phyloP scores from a whole-genome alignment of 2,329 filamentous ascomycete genomes.

The Venturia pyrina region DNA sequence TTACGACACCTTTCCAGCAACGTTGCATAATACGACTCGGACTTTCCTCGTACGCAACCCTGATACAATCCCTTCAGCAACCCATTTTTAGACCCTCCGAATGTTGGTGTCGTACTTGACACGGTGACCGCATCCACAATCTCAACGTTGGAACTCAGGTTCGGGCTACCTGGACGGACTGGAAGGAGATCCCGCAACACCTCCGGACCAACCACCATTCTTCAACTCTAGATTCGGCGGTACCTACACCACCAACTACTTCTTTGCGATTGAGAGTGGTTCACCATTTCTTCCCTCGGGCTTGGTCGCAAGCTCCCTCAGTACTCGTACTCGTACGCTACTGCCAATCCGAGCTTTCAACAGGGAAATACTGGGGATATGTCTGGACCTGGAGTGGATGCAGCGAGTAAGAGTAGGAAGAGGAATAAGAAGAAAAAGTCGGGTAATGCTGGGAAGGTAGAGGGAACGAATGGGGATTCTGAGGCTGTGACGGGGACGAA shows the following conservation, averaged over 20 bases:
- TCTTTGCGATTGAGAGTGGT: neutral
- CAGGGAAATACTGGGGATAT: neutral
- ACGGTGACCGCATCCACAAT: neutral
- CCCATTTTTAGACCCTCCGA: neutral
- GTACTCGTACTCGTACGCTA: neutral
- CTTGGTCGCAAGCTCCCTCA: neutral
- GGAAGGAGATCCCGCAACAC: neutral
- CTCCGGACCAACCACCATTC: neutral
- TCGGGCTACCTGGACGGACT: neutral
- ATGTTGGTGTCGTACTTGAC: neutral
- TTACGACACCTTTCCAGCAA: neutral
- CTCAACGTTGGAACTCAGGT: neutral
- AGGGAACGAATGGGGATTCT: slow-evolving; percentile 18
- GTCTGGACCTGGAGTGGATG: neutral
- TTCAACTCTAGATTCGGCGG: neutral
- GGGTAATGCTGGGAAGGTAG: slow-evolving; percentile 14
- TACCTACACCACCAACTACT: too few relatives aligned
- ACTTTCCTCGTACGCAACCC: neutral
- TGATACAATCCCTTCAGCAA: neutral
- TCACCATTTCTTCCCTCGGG: slow-evolving; percentile 1
- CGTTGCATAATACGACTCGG: neutral
- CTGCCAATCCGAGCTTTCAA: neutral
- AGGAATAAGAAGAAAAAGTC: slow-evolving; percentile 32
- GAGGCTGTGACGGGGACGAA: slow-evolving; percentile 25
- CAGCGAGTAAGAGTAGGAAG: slow-evolving; percentile 27